Evolutionary conservation across 1,284 basidiomycete species (phyloP), one percentile per base, ranked within the genome.

Genomic region (Austroboletus novae-zelandiae): DNA sequence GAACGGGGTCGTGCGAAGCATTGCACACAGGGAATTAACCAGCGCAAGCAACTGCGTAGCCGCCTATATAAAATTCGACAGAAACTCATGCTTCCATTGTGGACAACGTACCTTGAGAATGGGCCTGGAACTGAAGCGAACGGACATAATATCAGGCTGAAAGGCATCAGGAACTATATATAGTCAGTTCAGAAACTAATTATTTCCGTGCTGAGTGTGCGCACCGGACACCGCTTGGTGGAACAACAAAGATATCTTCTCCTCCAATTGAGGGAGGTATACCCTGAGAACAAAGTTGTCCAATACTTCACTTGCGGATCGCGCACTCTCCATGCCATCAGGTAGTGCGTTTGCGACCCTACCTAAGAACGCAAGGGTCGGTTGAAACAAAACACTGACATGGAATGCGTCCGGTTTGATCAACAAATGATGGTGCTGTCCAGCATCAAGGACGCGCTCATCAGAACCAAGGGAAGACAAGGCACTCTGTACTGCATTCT

Each of bases 211-310:
- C 34, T 18, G 40, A 51, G 49, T 34, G n/a, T 23, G 62, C 72
- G 42, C 68, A 89, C 91, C 85, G 17, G 86, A 85, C 5, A 95
- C 84, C 13, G 92, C 84, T 50, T 89, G 81, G 65, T 93, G 91
- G 71, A 98, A 98, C 30, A 96, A 74, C 45, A 82, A 76, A 0
- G 90, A 86, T 37, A 98, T 93, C 69, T 94, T 96, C 61, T 98
- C 95, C 69, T 98, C 95, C 53, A 99, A 72, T 67, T 97, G 94
- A 1, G 96, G 95, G 39, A 99, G 72, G 72, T 98, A 99, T 1
- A 94, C 87, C 55, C 89, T 89, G 47, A 93, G 76, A 8, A 99
- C 94, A 66, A 99, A 99, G 50, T 98, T 94, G 55, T 98, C 94
- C 52, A 99, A 67, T 31, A 95, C 82, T 14, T 79, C 77, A 40